Evolutionary conservation across 768 basidiomycete species (phyloP).

Genomic region (Suillus discolor): DNA sequence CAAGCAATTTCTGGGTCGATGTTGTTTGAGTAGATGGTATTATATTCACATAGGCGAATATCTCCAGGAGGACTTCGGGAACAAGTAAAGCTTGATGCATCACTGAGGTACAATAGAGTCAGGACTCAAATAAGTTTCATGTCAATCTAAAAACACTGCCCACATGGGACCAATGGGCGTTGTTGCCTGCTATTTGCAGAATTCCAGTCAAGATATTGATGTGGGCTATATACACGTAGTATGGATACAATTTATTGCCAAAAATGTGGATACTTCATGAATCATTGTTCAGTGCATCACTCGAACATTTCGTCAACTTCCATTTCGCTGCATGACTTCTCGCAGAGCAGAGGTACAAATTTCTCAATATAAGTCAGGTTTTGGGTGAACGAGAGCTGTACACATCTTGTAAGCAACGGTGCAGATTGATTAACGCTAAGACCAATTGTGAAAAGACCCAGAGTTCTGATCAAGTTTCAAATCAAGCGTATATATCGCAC

Average conservation of each 20-base stretch:
- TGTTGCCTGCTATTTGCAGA: neutral
- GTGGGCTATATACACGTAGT: neutral
- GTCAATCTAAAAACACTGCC: neutral
- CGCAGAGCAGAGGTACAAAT: too few relatives aligned
- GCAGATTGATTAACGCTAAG: neutral
- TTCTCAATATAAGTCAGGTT: neutral
- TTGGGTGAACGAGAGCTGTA: neutral
- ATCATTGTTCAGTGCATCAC: neutral
- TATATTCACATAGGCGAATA: neutral
- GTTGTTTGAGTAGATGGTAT: neutral
- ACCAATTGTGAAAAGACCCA: neutral
- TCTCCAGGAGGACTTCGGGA: neutral
- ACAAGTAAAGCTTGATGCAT: neutral
- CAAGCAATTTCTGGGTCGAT: neutral
- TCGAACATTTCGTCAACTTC: neutral
- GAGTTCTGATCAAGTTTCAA: neutral
- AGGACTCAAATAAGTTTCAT: too few relatives aligned
- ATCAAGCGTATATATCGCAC: conserved; percentile 48
- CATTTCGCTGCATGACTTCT: neutral
- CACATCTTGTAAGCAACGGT: neutral
- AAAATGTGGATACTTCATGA: neutral
- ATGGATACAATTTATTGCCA: neutral
- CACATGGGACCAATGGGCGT: too few relatives aligned
- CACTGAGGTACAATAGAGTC: too few relatives aligned
- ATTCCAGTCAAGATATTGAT: neutral